Evolutionary conservation across 2,329 filamentous ascomycete species (phyloP).

Genomic region (Colletotrichum echinochloae): DNA sequence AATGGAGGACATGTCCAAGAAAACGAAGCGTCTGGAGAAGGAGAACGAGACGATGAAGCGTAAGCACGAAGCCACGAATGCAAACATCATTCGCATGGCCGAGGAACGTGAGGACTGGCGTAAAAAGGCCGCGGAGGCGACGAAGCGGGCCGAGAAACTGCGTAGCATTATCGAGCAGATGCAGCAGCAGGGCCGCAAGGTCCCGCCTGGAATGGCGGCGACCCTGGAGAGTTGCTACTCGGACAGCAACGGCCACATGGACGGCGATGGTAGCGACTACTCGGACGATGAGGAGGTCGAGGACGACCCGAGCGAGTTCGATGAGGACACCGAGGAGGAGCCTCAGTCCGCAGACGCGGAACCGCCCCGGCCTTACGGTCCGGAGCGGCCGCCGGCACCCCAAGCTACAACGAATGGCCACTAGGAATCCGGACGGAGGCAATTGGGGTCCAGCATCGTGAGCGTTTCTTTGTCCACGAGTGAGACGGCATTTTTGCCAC

Average conservation of each 20-base stretch:
- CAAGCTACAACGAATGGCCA: slow-evolving; percentile 58
- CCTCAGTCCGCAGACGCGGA: slow-evolving; percentile 51
- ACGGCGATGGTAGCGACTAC: slow-evolving; percentile 73
- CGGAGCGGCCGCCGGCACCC: slow-evolving; percentile 59
- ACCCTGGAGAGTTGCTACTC: slow-evolving; percentile 72
- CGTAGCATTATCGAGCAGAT: slow-evolving; percentile 96
- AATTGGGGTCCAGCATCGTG: slow-evolving; percentile 18
- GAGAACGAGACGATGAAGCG: slow-evolving; percentile 92
- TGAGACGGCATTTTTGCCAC: neutral
- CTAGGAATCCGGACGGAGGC: slow-evolving; percentile 47
- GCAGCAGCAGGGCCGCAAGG: slow-evolving; percentile 91
- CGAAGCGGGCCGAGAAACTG: slow-evolving; percentile 88
- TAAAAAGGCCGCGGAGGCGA: slow-evolving; percentile 64
- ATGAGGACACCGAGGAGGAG: slow-evolving; percentile 69
- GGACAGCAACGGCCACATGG: slow-evolving; percentile 60
- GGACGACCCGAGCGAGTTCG: slow-evolving; percentile 73
- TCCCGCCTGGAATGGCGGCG: slow-evolving; percentile 71
- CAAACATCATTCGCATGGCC: slow-evolving; percentile 97
- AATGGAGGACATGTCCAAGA: slow-evolving; percentile 99
- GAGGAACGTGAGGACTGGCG: slow-evolving; percentile 89
- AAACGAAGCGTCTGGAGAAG: slow-evolving; percentile 96
- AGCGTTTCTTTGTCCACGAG: slow-evolving; percentile 9
- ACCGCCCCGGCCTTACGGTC: slow-evolving; percentile 58
- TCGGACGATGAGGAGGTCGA: slow-evolving; percentile 72
- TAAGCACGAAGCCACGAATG: slow-evolving; percentile 92